Conservation (phyloP, 148 eudicot species). For the Rheum nobile region DNA sequence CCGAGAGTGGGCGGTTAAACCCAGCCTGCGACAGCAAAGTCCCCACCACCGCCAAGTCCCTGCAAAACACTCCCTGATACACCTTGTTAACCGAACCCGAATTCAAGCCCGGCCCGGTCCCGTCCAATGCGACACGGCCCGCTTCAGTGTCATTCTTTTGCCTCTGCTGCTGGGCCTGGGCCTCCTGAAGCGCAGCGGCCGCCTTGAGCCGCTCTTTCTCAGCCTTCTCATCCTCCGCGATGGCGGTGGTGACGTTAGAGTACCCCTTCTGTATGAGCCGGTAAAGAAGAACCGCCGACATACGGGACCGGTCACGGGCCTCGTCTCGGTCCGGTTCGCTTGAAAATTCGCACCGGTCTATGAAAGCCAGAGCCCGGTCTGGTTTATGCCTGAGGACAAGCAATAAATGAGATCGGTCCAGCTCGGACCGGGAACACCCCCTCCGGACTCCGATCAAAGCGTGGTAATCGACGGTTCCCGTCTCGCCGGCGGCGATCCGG, state of each 20-base stretch:
- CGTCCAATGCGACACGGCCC: not conserved
- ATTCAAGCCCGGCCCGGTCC: not conserved
- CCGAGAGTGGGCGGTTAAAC: conserved; percentile 63
- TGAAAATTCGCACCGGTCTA: conserved; percentile 71
- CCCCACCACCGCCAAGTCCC: conserved; percentile 79
- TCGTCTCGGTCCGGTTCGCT: conserved; percentile 57
- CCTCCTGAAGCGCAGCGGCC: conserved; percentile 35
- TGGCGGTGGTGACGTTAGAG: conserved; percentile 27
- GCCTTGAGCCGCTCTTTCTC: conserved; percentile 55
- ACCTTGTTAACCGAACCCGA: conserved; percentile 3
- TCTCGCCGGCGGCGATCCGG: conserved; percentile 71
- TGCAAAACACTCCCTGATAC: conserved; percentile 82
- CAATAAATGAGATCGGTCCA: conserved; percentile 80
- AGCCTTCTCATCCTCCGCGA: conserved; percentile 45
- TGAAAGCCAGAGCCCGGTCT: conserved; percentile 50
- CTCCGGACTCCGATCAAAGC: conserved; percentile 65
- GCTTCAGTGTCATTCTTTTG: not conserved
- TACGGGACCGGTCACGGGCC: conserved; percentile 50
- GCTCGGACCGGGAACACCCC: conserved; percentile 83
- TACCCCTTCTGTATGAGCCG: conserved; percentile 74
- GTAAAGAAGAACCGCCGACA: conserved; percentile 57
- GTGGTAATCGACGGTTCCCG: conserved; percentile 66
- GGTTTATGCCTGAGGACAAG: conserved; percentile 75
- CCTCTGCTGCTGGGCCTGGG: conserved; percentile 6
- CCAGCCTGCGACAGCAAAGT: conserved; percentile 67